Conservation (phyloP, 202 grass and related monocot species). For the Setaria viridis region DNA sequence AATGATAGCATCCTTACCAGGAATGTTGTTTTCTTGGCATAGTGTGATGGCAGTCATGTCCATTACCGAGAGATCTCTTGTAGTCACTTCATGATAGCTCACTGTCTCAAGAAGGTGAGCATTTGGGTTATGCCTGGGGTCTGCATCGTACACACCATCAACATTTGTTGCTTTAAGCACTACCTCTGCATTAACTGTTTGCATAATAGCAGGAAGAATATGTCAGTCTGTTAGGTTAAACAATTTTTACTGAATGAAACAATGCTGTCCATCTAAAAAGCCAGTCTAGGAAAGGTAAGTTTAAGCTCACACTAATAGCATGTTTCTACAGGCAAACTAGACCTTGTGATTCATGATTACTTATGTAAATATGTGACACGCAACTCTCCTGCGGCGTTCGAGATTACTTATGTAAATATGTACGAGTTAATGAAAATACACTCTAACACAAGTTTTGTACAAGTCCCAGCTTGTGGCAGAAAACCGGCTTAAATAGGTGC, state of each 20-base stretch:
- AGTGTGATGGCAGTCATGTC: conserved; percentile 95
- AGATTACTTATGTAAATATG: conserved; percentile 14
- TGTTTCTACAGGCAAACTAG: background rate
- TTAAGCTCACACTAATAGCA: conserved; percentile 17
- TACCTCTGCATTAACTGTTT: conserved; percentile 86
- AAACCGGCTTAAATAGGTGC: background rate
- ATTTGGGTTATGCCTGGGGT: conserved; percentile 77
- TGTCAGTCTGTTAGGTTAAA: conserved; percentile 9
- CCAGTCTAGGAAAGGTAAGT: conserved; percentile 13
- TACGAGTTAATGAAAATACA: conserved; percentile 24
- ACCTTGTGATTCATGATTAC: conserved; percentile 13
- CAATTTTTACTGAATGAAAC: background rate
- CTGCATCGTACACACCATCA: conserved; percentile 81
- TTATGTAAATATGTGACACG: background rate
- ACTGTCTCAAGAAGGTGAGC: conserved; percentile 73
- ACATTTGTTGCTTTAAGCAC: conserved; percentile 98
- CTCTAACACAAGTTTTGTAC: background rate
- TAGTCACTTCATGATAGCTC: conserved; percentile 83
- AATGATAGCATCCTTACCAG: conserved; percentile 48
- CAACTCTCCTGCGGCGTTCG: too few relatives aligned
- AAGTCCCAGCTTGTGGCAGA: background rate
- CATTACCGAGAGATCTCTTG: conserved; percentile 88
- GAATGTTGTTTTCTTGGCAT: conserved; percentile 96
- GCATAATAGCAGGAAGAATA: background rate
- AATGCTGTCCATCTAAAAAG: conserved; percentile 2